Conservation (phyloP, 1,139 yeast genomes). For the Komagataea norvegica region DNA sequence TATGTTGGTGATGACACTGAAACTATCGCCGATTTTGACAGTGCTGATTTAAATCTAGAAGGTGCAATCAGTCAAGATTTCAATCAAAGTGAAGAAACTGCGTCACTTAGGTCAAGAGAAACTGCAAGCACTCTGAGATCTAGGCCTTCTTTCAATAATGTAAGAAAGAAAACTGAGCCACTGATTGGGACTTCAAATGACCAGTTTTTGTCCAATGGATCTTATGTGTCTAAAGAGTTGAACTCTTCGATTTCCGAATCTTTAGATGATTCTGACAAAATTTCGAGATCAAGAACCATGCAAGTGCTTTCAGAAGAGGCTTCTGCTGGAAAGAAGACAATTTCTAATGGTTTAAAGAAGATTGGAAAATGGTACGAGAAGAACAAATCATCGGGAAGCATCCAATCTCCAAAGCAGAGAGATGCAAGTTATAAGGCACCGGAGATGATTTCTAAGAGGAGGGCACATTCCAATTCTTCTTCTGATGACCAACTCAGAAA, state of each 20-base stretch:
- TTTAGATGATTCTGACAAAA: background rate
- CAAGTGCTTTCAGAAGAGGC: conserved; percentile 25
- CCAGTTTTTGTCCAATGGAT: conserved; percentile 26
- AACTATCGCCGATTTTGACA: conserved; percentile 1
- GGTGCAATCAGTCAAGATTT: conserved; percentile 3
- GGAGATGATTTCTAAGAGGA: conserved; percentile 60
- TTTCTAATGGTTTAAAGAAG: conserved; percentile 47
- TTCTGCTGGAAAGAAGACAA: conserved; percentile 30
- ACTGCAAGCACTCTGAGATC: conserved; percentile 2
- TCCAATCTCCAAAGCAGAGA: background rate
- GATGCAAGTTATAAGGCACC: conserved; percentile 46
- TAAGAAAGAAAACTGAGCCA: conserved; percentile 21
- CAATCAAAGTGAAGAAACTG: conserved; percentile 10
- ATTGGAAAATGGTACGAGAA: conserved; percentile 70
- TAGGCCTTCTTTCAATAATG: conserved; percentile 5
- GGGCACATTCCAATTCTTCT: conserved; percentile 33
- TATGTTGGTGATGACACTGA: conserved; percentile 8
- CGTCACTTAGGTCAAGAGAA: conserved; percentile 16
- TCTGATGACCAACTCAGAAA: conserved; percentile 1
- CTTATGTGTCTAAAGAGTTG: conserved; percentile 19
- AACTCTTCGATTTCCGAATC: conserved; percentile 1
- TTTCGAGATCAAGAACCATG: conserved; percentile 3
- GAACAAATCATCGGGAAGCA: conserved; percentile 18
- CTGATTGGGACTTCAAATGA: conserved; percentile 23
- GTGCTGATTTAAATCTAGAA: conserved; percentile 2